Evolutionary conservation across 78 protist genomes (phyloP), one percentile per base, ranked within the genome.

Genomic region (Thecamonas trahens): DNA sequence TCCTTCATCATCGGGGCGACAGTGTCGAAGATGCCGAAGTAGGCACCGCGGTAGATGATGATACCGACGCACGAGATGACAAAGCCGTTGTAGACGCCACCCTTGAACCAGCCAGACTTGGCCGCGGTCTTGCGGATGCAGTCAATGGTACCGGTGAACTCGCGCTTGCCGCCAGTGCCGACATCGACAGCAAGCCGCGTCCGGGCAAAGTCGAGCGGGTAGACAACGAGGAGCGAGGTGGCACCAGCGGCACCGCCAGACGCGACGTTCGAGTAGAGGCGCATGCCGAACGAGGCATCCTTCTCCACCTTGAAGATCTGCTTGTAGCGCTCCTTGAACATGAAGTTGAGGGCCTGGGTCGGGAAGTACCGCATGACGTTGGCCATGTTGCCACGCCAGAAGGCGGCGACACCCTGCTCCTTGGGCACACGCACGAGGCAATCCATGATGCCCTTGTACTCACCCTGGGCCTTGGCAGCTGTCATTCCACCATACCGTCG

Each of bases 221-320:
- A 94, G 29, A 94, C 96, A 70, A 96, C 74, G 70, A 69, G 37
- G 39, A 93, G 83, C 38, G 99, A 91, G 39, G 86, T 58, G 26
- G 97, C 96, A 67, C 99, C 99, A 38, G 99, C 99, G 29, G 79
- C 75, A 64, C 98, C 97, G n/a, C 99, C 99, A 13, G 97, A 89
- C 28, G 91, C 87, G 47, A 96, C 65, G 86, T 96, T 89, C 65
- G 78, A 87, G 15, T 52, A 53, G 74, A 93, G 87, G 75, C 54
- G 84, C 67, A 37, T 52, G 62, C 73, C 39, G 85, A 65, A 78
- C 18, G 37, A 77, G 52, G 24, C 61, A 57, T 77, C 66, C 57
- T 80, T 50, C 55, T 32, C 28, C 53, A 67, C 37, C 45, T 42
- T 73, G 74, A 96, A 94, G 61, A 90, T 37, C 34, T 44, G 42